Conservation (phyloP, 441 rosid genomes). For the Eruca vesicaria region DNA sequence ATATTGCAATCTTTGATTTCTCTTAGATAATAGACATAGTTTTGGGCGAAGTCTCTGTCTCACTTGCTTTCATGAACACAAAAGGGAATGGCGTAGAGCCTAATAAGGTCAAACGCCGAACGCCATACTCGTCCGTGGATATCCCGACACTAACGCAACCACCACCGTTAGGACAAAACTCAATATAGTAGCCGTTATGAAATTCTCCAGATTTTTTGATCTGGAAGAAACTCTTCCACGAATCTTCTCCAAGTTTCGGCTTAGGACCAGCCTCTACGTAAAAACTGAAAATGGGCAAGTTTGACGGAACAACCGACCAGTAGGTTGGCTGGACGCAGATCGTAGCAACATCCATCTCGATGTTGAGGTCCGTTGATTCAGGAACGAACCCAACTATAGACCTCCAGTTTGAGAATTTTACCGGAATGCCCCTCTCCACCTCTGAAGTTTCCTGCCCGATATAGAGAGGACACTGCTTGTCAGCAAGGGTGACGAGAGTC, state of each 20-base stretch:
- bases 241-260: not conserved
- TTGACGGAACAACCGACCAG: not conserved
- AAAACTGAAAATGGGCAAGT: too few relatives aligned
- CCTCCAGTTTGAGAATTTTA: conserved; percentile 13
- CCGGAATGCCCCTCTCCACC: not conserved
- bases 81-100: too few relatives aligned
- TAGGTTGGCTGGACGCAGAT: not conserved
- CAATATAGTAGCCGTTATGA: not conserved
- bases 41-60: not conserved
- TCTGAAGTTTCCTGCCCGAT: not conserved
- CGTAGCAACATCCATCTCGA: not conserved
- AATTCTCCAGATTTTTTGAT: not conserved
- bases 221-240: not conserved
- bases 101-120: conserved; percentile 35
- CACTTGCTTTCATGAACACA: not conserved
- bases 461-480: not conserved
- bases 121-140: conserved; percentile 25
- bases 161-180: conserved; percentile 35
- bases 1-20: not conserved
- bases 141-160: not conserved
- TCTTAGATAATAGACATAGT: not conserved
- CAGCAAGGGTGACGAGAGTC: not conserved
- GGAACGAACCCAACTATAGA: not conserved
- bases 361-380: not conserved
- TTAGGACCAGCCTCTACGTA: not conserved